Evolutionary conservation across 1,139 yeast species (phyloP).

Genomic region (Insectozyma bohioensis): DNA sequence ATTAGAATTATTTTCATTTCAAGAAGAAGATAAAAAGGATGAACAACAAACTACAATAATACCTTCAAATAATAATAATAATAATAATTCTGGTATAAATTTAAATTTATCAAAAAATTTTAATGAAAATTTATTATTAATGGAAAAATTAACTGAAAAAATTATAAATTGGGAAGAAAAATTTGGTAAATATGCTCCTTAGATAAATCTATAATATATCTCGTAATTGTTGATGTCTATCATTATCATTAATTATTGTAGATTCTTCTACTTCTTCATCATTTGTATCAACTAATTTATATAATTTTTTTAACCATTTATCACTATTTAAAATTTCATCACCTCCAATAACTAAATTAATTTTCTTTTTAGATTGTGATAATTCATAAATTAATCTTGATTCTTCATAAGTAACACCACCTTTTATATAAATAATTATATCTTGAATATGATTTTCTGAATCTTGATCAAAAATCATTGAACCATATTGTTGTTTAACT

Average conservation of each 20-base stretch:
- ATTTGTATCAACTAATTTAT: slow-evolving; percentile 24
- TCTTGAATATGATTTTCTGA: slow-evolving; percentile 55
- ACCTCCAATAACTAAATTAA: slow-evolving; percentile 68
- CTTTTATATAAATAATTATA: slow-evolving; percentile 76
- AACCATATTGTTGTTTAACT: slow-evolving; percentile 36
- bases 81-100: too few relatives aligned
- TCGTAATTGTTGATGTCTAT: slow-evolving; percentile 23
- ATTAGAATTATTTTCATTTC: slow-evolving; percentile 40
- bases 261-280: slow-evolving; percentile 10
- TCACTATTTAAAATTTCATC: slow-evolving; percentile 64
- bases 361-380: slow-evolving; percentile 51
- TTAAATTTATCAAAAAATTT: slow-evolving; percentile 34
- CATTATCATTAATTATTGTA: too few relatives aligned
- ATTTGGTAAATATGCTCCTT: slow-evolving; percentile 56
- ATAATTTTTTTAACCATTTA: slow-evolving; percentile 8
- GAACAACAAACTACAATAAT: not conserved
- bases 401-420: slow-evolving; percentile 93
- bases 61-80: too few relatives aligned
- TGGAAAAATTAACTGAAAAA: slow-evolving; percentile 70
- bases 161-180: slow-evolving; percentile 76
- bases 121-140: slow-evolving; percentile 57
- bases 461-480: too few relatives aligned
- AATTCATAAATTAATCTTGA: slow-evolving; percentile 78
- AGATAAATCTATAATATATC: slow-evolving; percentile 21
- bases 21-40: slow-evolving; percentile 4